Percentiles rank a stretch among this genome's conserved stretches.
Conservation (phyloP, 2,329 filamentous ascomycete genomes). For the Cytospora mali region DNA sequence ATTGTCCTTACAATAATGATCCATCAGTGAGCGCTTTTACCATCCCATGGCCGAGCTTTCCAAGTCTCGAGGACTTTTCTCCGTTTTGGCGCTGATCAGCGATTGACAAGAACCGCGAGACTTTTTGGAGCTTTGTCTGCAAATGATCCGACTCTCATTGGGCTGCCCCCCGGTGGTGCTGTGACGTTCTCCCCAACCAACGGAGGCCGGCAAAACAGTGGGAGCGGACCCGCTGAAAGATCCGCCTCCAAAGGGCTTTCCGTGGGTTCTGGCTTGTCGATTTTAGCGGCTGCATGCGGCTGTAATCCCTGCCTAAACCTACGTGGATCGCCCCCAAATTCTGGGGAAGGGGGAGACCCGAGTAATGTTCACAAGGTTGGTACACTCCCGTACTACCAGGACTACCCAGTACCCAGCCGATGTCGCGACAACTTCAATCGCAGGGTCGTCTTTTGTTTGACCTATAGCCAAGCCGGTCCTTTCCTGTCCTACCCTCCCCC, state of each 20-base stretch:
- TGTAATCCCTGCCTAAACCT: constrained; percentile 14
- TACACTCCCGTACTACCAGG: not conserved
- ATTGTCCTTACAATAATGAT: constrained; percentile 3
- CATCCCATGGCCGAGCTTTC: not conserved
- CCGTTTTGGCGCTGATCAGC: not conserved
- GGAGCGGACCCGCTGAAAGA: not conserved
- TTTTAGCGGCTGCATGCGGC: constrained; percentile 8
- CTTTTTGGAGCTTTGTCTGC: not conserved
- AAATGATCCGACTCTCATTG: not conserved
- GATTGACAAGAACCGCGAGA: constrained; percentile 14
- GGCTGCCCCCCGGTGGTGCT: not conserved
- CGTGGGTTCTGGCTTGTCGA: not conserved
- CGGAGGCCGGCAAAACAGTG: constrained; percentile 1
- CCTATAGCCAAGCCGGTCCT: not conserved
- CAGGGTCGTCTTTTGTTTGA: not conserved
- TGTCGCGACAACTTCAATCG: constrained; percentile 18
- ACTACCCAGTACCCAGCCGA: constrained; percentile 9
- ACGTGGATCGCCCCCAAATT: constrained; percentile 16
- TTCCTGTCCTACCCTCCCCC: not conserved
- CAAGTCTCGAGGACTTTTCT: not conserved
- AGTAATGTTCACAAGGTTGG: no score
- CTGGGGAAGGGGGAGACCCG: constrained; percentile 22
- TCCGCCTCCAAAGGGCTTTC: not conserved
- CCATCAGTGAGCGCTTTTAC: not conserved
- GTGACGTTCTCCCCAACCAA: not conserved